Percentiles rank a stretch among this genome's conserved stretches.
These are phyloP conservation scores for Globisporangium okanoganense DNA, from an alignment of 352 stramenopile genomes.

Conservation along the genomic window DNA sequence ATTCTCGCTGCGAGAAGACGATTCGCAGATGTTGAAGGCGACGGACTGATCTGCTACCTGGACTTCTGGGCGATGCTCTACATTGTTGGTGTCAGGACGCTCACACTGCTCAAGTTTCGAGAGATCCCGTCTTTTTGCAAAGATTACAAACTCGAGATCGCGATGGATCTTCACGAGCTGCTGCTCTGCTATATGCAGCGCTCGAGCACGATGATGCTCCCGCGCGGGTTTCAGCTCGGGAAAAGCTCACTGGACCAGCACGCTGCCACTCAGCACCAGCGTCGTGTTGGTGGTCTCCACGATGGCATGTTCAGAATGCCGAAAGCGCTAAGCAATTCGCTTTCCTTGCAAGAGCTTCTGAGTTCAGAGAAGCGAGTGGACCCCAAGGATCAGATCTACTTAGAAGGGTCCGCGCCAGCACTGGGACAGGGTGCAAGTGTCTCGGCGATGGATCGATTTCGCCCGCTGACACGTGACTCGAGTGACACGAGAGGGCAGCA, in stretches of 20 bases:
- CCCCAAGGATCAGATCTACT: constrained; percentile 22
- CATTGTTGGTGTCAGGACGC: constrained; percentile 56
- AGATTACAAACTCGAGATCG: constrained; percentile 77
- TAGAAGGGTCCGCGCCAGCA: constrained; percentile 27
- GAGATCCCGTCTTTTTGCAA: constrained; percentile 71
- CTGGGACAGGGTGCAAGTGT: constrained; percentile 32
- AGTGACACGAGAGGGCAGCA: constrained; percentile 1
- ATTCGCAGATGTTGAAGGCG: constrained; percentile 50
- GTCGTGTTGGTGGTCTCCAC: constrained; percentile 42
- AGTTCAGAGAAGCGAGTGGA: constrained; percentile 10
- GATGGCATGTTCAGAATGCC: constrained; percentile 40
- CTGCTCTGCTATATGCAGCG: constrained; percentile 54
- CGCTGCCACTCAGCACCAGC: constrained; percentile 29
- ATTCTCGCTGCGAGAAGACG: constrained; percentile 37
- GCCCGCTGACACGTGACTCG: constrained; percentile 22
- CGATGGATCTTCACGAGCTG: constrained; percentile 35
- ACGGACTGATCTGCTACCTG: constrained; percentile 71
- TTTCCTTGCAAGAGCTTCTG: constrained; percentile 49
- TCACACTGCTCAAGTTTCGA: constrained; percentile 49
- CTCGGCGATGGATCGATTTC: constrained; percentile 38
- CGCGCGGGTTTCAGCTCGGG: constrained; percentile 45
- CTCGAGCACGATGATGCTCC: constrained; percentile 53
- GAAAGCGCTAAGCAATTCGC: constrained; percentile 22
- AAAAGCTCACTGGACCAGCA: constrained; percentile 51
- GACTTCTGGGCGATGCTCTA: constrained; percentile 86